These are phyloP conservation scores for Cubamyces lactineus DNA, from an alignment of 768 basidiomycete species.

Conservation along the genomic window DNA sequence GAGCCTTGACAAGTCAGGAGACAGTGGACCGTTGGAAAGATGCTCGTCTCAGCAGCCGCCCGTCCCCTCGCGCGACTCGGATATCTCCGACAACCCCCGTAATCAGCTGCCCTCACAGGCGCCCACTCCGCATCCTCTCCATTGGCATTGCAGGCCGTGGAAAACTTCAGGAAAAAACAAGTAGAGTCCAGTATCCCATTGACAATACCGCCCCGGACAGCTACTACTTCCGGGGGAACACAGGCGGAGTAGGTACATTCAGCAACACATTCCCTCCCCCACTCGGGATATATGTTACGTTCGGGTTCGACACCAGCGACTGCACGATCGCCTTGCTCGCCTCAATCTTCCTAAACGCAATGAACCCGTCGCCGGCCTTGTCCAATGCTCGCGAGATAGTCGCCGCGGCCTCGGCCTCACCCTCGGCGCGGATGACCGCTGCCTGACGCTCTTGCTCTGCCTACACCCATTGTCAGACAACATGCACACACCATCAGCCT, in stretches of 20 bases:
- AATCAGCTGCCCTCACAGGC: constrained; percentile 24
- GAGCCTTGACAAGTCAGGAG: constrained; percentile 37
- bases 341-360: constrained; percentile 94
- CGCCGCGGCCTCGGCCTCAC: constrained; percentile 95
- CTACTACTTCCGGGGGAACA: constrained; percentile 33
- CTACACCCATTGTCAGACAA: constrained; percentile 42
- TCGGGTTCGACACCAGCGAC: constrained; percentile 75
- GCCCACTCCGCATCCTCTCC: not conserved
- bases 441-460: constrained; percentile 99
- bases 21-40: constrained; percentile 30
- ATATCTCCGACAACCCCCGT: constrained; percentile 30
- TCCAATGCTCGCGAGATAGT: constrained; percentile 91
- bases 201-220: constrained; percentile 14
- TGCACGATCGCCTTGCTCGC: constrained; percentile 96
- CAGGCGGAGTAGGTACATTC: constrained; percentile 69
- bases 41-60: constrained; percentile 16
- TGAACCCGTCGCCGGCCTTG: constrained; percentile 94
- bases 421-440: constrained; percentile 96
- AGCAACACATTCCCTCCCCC: constrained; percentile 79
- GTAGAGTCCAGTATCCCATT: not conserved
- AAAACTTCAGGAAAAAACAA: constrained; percentile 6
- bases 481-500: constrained; percentile 2
- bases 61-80: constrained; percentile 24
- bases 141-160: not conserved
- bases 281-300: constrained; percentile 90